Conservation (phyloP, 2,329 filamentous ascomycete genomes). For the Curvularia sp. region DNA sequence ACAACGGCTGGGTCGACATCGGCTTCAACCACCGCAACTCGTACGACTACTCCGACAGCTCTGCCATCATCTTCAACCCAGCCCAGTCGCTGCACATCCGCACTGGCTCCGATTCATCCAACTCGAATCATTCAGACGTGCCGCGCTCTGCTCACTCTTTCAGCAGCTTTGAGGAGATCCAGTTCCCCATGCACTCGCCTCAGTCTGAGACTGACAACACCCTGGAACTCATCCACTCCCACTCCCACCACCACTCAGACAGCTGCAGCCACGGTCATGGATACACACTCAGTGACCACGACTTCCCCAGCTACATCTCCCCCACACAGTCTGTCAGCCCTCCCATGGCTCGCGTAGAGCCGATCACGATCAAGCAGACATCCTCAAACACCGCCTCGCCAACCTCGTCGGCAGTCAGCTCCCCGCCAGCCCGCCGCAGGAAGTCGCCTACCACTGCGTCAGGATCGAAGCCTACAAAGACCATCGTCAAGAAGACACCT, state of each 20-base stretch:
- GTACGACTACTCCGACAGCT: conserved; percentile 68
- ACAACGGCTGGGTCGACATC: conserved; percentile 86
- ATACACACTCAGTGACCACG: conserved; percentile 35
- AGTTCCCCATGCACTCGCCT: conserved; percentile 81
- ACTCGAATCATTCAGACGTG: conserved; percentile 72
- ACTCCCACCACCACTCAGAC: conserved; percentile 35
- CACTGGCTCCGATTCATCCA: conserved; percentile 86
- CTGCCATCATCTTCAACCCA: conserved; percentile 83
- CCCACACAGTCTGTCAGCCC: conserved; percentile 67
- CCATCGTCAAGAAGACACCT: conserved; percentile 78
- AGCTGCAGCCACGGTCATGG: conserved; percentile 38
- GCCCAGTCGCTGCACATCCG: conserved; percentile 87
- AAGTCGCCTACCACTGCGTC: conserved; percentile 74
- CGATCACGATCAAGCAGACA: conserved; percentile 72
- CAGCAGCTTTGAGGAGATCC: conserved; percentile 80
- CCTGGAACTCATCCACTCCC: conserved; percentile 36
- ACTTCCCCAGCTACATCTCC: conserved; percentile 51
- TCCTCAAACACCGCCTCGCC: conserved; percentile 66
- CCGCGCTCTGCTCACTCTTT: conserved; percentile 67
- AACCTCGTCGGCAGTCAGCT: conserved; percentile 58
- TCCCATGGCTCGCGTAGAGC: conserved; percentile 69
- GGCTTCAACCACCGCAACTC: conserved; percentile 67
- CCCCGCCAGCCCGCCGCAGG: conserved; percentile 73
- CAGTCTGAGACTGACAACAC: conserved; percentile 67
- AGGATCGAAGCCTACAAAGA: conserved; percentile 77